phyloP scores from a whole-genome alignment of 345 rosid species.

The Turritis glabra region DNA sequence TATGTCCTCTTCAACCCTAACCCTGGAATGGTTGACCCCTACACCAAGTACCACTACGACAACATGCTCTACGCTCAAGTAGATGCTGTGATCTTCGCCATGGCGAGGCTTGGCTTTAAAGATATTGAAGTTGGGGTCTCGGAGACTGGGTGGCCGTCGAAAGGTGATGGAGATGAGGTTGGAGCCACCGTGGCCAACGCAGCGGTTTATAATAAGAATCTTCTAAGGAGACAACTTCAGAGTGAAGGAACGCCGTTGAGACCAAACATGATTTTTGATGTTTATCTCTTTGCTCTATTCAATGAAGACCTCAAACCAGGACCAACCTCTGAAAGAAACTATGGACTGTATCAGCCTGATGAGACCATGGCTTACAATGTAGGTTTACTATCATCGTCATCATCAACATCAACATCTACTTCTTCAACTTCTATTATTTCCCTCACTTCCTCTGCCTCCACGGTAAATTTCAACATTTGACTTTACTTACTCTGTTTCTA shows the following conservation, averaged over 20 bases:
- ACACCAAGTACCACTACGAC: slow-evolving; percentile 73
- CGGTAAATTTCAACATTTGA: slow-evolving; percentile 49
- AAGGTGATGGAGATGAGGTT: slow-evolving; percentile 68
- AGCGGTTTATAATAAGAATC: slow-evolving; percentile 65
- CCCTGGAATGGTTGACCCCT: slow-evolving; percentile 78
- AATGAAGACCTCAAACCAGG: slow-evolving; percentile 96
- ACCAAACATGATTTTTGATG: slow-evolving; percentile 64
- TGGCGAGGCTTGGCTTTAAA: slow-evolving; percentile 59
- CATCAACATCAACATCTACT: slow-evolving; percentile 51
- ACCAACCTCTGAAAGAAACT: slow-evolving; percentile 86
- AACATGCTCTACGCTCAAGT: slow-evolving; percentile 96
- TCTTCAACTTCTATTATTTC: slow-evolving; percentile 53
- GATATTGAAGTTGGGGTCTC: slow-evolving; percentile 79
- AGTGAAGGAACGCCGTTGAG: slow-evolving; percentile 88
- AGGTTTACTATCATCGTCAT: slow-evolving; percentile 44
- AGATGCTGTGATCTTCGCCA: slow-evolving; percentile 78
- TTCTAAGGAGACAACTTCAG: slow-evolving; percentile 63
- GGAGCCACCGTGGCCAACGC: slow-evolving; percentile 82
- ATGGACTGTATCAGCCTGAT: slow-evolving; percentile 87
- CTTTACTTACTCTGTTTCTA: slow-evolving; percentile 28
- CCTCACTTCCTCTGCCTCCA: slow-evolving; percentile 69
- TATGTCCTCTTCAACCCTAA: slow-evolving; percentile 89
- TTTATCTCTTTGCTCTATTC: slow-evolving; percentile 83
- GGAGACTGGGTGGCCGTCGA: slow-evolving; percentile 98
- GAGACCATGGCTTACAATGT: slow-evolving; percentile 87